Conservation (phyloP, 2,329 filamentous ascomycete species). For the Cryoendolithus antarcticus region DNA sequence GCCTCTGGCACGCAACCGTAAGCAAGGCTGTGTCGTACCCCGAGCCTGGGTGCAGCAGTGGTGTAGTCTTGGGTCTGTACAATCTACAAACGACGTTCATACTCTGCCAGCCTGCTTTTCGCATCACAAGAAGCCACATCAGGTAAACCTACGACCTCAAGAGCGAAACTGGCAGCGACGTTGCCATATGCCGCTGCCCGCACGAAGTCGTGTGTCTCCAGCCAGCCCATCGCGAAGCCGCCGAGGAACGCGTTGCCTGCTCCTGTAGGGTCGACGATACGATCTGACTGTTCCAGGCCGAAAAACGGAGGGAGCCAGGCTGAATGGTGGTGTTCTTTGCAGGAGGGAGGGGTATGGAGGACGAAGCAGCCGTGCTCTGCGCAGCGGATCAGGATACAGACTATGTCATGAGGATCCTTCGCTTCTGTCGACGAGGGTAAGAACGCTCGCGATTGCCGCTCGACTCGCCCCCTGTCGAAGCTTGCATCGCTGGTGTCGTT, state of each 20-base stretch:
- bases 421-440: conserved; percentile 1
- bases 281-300: conserved; percentile 5
- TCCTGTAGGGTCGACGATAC: conserved; percentile 17
- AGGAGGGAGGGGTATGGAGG: conserved; percentile 1
- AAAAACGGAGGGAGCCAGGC: conserved; percentile 16
- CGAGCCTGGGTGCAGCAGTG: too few species aligned
- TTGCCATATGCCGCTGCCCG: conserved; percentile 14
- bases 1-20: too few species aligned
- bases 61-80: too few species aligned
- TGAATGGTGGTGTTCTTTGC: neutral
- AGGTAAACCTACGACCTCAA: conserved; percentile 16
- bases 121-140: neutral
- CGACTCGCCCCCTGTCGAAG: conserved; percentile 10
- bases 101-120: neutral
- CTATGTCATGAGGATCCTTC: conserved; percentile 3
- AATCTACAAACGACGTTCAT: neutral
- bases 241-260: conserved; percentile 20
- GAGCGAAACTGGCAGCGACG: conserved; percentile 17
- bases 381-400: conserved; percentile 14
- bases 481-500: neutral
- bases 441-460: conserved; percentile 12
- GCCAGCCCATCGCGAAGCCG: conserved; percentile 15
- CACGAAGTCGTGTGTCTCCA: conserved; percentile 10
- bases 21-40: too few species aligned
- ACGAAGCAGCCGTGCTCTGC: conserved; percentile 17